These are phyloP conservation scores for Chenopodium album DNA, from an alignment of 148 eudicot species.

Conservation along the genomic window DNA sequence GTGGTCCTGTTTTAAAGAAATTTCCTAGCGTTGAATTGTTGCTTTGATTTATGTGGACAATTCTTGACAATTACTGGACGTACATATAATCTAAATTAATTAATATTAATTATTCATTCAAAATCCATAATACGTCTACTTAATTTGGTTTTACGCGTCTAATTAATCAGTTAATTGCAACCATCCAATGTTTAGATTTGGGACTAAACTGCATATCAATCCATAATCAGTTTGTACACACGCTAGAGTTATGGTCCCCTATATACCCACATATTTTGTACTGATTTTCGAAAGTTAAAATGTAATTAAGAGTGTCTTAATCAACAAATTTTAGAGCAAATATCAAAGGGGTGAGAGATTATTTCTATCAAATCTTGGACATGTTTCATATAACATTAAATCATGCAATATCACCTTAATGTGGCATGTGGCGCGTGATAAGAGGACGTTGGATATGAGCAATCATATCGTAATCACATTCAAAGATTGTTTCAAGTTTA, in stretches of 20 bases:
- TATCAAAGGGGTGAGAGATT: not conserved
- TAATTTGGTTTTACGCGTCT: conserved; percentile 5
- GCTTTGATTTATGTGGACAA: not conserved
- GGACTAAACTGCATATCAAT: not conserved
- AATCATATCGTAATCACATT: not conserved
- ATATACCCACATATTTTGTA: not conserved
- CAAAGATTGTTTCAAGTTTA: not conserved
- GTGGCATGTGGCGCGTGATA: not conserved
- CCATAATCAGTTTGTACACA: not conserved
- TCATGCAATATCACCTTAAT: not conserved
- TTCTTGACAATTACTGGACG: conserved; percentile 8
- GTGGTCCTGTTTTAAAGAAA: not conserved
- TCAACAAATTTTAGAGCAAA: not conserved
- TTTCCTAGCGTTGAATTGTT: not conserved
- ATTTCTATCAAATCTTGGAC: not conserved
- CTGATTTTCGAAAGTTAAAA: not conserved
- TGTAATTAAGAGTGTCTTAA: not conserved
- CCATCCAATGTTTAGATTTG: not conserved
- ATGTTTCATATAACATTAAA: not conserved
- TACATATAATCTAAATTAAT: conserved; percentile 7
- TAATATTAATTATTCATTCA: not conserved
- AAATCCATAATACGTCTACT: conserved; percentile 4
- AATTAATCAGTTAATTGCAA: not conserved
- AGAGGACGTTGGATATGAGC: not conserved
- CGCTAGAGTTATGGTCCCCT: conserved; percentile 9